These are phyloP conservation scores for Metschnikowia vanudenii DNA, from an alignment of 805 yeast species.

Conservation along the genomic window DNA sequence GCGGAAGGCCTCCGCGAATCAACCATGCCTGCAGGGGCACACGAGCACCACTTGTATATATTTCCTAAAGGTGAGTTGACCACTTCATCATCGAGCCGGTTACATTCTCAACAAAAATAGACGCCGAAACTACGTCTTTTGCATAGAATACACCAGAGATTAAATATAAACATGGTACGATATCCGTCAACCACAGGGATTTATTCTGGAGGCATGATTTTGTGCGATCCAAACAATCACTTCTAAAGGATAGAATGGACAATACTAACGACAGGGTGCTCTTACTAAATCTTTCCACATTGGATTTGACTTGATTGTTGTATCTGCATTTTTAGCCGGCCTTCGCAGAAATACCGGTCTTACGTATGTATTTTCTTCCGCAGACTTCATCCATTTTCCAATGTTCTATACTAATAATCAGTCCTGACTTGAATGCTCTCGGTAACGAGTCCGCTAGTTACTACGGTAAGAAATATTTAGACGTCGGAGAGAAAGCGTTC, in stretches of 20 bases:
- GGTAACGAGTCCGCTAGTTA: constrained; percentile 44
- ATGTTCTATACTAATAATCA: constrained; percentile 11
- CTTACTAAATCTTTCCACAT: constrained; percentile 50
- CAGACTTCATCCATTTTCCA: constrained; percentile 11
- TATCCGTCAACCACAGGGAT: neutral
- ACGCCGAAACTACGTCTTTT: neutral
- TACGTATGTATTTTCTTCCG: constrained; percentile 23
- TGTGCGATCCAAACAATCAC: neutral
- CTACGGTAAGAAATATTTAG: constrained; percentile 66
- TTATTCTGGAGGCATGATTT: too few species aligned
- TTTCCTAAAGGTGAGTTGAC: neutral
- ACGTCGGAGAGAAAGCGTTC: constrained; percentile 79
- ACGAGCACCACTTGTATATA: neutral
- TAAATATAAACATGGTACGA: neutral
- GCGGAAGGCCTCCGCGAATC: neutral
- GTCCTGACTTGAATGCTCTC: constrained; percentile 50
- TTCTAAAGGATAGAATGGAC: neutral
- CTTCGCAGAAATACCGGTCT: constrained; percentile 71
- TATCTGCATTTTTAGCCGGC: constrained; percentile 51
- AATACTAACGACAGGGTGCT: constrained; percentile 19
- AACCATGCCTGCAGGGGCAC: neutral
- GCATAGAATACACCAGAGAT: neutral
- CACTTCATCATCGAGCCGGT: neutral
- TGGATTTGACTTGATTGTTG: constrained; percentile 56
- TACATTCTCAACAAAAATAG: neutral